Evolutionary conservation across 2,329 filamentous ascomycete genomes (phyloP), one percentile per base, ranked within the genome.

Genomic region (Fusarium nisikadoi): DNA sequence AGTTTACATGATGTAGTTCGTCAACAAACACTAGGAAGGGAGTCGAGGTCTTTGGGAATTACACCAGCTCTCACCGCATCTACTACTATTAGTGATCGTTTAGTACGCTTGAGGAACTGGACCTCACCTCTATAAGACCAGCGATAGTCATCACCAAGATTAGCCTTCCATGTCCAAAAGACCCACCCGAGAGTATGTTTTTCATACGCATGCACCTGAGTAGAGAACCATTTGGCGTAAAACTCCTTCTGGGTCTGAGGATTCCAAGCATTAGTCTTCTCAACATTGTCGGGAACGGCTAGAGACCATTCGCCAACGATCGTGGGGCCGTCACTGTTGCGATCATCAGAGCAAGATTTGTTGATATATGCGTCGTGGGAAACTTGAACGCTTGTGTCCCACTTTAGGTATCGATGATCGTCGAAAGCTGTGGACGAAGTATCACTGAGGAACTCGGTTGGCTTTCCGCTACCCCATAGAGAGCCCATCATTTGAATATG

Each of bases 221-320:
- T 72, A 33, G 75, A 68, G 35, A 77, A 77, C 75, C 75, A 77
- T 60, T 73, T 75, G 42, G 62, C 58, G 42, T 77, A 77, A 49
- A 77, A 77, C 47, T 68, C 72, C 56, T 75, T 71, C 6, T 77
- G 66, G 19, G 43, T 50, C 38, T 66, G 61, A 23, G 75, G 62
- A 25, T 58, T 74, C 75, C 75, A 77, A 14, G 79, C 84, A 16
- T 77, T 65, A 9, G 76, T 83, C 73, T 78, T 79, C 76, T 90
- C 80, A 16, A 87, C 82, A 46, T 84, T 71, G 69, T 86, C 83
- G 5, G 86, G 84, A 5, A 87, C 83, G 57, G 82, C 82, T 25
- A 91, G 74, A 57, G 84, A 86, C 84, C 87, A 91, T 77, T 91
- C 89, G 39, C 88, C 88, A 7, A 91, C 83, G 29, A 91, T 83